Evolutionary conservation across 495 filamentous ascomycete genomes (phyloP).

Genomic region (Xylaria flabelliformis): DNA sequence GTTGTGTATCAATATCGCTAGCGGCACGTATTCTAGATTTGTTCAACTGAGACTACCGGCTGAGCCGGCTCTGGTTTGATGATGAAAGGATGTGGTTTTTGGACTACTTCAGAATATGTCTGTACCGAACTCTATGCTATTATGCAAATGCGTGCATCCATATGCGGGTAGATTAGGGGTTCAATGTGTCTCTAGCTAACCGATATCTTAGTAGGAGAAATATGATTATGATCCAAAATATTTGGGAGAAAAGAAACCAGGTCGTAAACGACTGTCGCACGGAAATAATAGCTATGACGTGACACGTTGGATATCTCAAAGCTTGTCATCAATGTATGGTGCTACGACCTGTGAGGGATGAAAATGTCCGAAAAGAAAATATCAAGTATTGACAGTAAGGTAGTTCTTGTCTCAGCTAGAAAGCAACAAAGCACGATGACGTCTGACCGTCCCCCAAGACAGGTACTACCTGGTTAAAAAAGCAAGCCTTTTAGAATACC

Average conservation of each 20-base stretch:
- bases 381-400: neutral
- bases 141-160: neutral
- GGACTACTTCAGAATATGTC: neutral
- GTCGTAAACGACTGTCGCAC: neutral
- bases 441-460: neutral
- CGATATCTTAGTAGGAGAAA: neutral
- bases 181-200: neutral
- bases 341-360: neutral
- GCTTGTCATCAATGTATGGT: neutral
- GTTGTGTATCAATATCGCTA: slow-evolving; percentile 1
- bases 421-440: slow-evolving; percentile 9
- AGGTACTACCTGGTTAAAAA: neutral
- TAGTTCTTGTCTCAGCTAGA: neutral
- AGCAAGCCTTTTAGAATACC: neutral
- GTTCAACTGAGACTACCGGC: neutral
- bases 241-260: neutral
- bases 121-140: neutral
- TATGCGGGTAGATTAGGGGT: neutral
- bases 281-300: neutral
- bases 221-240: neutral
- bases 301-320: neutral
- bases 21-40: neutral
- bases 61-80: neutral
- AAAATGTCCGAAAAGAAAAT: neutral
- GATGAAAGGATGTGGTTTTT: neutral